A percentile compares a stretch with the other conserved stretches of the same genome.
These are phyloP conservation scores for Camelina laxa DNA, from an alignment of 345 rosid genomes.

Conservation along the genomic window DNA sequence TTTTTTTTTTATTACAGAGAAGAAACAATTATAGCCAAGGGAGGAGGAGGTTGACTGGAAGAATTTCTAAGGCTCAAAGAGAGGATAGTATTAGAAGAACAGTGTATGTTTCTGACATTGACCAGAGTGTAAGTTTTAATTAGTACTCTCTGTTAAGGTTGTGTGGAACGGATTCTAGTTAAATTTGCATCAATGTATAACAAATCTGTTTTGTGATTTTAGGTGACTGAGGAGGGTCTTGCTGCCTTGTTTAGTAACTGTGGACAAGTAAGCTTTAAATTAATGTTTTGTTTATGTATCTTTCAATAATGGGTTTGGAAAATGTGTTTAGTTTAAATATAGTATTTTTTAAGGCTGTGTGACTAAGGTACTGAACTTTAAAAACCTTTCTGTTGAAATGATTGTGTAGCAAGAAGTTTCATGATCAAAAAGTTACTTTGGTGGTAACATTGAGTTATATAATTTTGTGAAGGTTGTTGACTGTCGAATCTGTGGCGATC, in stretches of 20 bases:
- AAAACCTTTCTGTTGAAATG: slow-evolving; percentile 1
- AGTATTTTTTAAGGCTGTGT: not conserved
- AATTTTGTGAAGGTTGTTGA: slow-evolving; percentile 78
- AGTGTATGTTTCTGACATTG: slow-evolving; percentile 50
- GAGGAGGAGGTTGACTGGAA: slow-evolving; percentile 66
- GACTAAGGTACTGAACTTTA: not conserved
- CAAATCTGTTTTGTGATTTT: slow-evolving; percentile 25
- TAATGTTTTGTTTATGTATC: not conserved
- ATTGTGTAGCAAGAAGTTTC: not conserved
- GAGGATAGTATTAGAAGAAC: slow-evolving; percentile 64
- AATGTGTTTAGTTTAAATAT: slow-evolving; percentile 2
- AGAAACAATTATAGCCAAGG: slow-evolving; percentile 64
- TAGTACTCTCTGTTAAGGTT: not conserved
- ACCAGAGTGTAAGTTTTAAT: slow-evolving; percentile 48
- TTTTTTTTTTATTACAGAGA: slow-evolving; percentile 52
- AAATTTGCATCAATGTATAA: slow-evolving; percentile 1
- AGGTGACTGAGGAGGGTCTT: slow-evolving; percentile 92
- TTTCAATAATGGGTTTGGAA: not conserved
- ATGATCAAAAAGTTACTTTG: not conserved
- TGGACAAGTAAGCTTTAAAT: slow-evolving; percentile 63
- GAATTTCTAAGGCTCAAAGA: slow-evolving; percentile 52
- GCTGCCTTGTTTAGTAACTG: slow-evolving; percentile 78
- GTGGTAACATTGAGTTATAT: slow-evolving; percentile 25
- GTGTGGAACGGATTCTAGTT: not conserved
- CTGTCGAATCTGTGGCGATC: slow-evolving; percentile 95